Evolutionary conservation across 208 protist genomes (phyloP).

Genomic region (Wallacemonas rigidus): DNA sequence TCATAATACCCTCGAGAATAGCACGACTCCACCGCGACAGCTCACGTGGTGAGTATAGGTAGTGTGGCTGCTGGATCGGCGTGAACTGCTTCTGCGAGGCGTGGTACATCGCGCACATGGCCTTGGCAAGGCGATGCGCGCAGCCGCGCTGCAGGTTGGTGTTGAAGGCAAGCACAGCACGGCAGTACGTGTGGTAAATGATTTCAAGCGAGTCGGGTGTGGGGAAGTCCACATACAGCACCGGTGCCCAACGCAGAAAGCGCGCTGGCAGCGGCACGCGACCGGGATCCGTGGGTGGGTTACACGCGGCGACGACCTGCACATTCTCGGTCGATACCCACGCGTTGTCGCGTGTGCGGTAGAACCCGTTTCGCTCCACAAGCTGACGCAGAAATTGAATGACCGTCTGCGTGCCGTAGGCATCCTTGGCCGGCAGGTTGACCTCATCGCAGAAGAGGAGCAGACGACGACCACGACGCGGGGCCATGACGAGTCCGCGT

Average conservation of each 20-base stretch:
- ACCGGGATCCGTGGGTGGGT: constrained; percentile 99
- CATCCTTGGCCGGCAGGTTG: constrained; percentile 97
- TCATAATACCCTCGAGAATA: constrained; percentile 94
- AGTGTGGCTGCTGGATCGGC: constrained; percentile 96
- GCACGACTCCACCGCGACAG: constrained; percentile 98
- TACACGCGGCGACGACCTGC: constrained; percentile 97
- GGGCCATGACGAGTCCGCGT: constrained; percentile 90
- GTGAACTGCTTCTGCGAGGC: constrained; percentile 94
- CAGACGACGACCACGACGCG: constrained; percentile 90
- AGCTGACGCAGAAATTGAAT: constrained; percentile 98
- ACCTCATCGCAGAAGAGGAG: constrained; percentile 99
- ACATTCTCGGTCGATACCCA: constrained; percentile 97
- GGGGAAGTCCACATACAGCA: constrained; percentile 99
- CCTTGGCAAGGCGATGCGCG: constrained; percentile 73
- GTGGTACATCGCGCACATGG: constrained; percentile 97
- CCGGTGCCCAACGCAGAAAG: constrained; percentile 97
- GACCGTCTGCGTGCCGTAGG: constrained; percentile 98
- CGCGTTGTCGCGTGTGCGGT: constrained; percentile 83
- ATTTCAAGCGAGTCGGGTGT: constrained; percentile 94
- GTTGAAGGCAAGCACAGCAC: constrained; percentile 91
- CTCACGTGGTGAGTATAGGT: constrained; percentile 99
- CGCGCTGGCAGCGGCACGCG: constrained; percentile 95
- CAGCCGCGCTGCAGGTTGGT: constrained; percentile 53
- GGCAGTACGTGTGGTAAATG: constrained; percentile 98
- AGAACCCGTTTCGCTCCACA: constrained; percentile 98